Base-by-base conservation (phyloP, 1,284 basidiomycete species). In the Vanrija pseudolonga region DNA sequence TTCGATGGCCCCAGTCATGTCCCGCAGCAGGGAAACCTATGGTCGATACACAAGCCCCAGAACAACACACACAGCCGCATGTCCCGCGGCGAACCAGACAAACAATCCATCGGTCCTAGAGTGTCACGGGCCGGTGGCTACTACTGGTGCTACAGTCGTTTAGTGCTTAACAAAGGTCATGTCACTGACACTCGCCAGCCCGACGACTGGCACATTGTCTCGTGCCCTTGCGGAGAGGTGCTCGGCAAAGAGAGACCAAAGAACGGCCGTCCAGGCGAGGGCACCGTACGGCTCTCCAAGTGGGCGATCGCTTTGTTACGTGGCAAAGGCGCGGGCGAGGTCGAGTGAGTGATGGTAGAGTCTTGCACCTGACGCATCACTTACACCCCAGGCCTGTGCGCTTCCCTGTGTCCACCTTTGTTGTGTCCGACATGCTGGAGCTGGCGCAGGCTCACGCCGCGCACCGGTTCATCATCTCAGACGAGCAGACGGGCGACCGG, bases 21-120 rank as follows among this genome's bases (percentile, higher is more conserved):
- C 45, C 17, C 28, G 53, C 20, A 47, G 32, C 40, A 50, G 48
- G 48, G 23, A 26, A 42, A 56, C 79, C 76, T 82, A 80, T 80
- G 87, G 87, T 86, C 85, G 90, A 92, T 93, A 91, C 89, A 85
- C 87, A 63, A 81, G 87, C 87, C 90, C 90, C 71, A 92, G 67
- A 93, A 77, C 48, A 76, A 88, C 55, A 56, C 62, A n/a, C 14
- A 32, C 32, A 47, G 48, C 53, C 46, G 40, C 56, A 56, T 32
- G 56, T 53, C 56, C 56, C 56, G 52, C 50, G 44, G 47, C 47
- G 50, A 43, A 41, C 26, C 45, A 32, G 32, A 40, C 41, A 83
- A 87, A 90, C 88, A 92, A 89, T 51, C 89, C 85, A 85, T 83
- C 84, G 77, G 81, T 79, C 78, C 76, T 78, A 71, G 22, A 23